Percentiles rank a stretch among this genome's conserved stretches.
These are phyloP conservation scores for Fusarium tuaranense DNA, from an alignment of 2,329 filamentous ascomycete genomes.

Conservation along the genomic window DNA sequence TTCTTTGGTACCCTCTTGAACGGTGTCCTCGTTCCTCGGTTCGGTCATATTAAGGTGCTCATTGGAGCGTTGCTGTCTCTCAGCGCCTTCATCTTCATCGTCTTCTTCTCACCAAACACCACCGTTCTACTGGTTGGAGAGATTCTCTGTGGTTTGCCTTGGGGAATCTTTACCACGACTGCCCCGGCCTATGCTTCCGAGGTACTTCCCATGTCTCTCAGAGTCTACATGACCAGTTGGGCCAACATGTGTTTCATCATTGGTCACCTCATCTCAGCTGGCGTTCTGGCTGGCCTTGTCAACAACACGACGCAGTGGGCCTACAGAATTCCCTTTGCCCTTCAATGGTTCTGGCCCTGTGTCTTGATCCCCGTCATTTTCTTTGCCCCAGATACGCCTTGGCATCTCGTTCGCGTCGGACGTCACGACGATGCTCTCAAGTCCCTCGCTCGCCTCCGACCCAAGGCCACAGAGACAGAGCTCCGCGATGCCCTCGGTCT, in stretches of 20 bases:
- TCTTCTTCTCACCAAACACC: conserved; percentile 57
- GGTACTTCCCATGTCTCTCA: conserved; percentile 52
- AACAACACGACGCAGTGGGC: conserved; percentile 54
- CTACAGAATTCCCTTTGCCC: conserved; percentile 60
- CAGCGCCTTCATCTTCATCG: conserved; percentile 58
- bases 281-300: conserved; percentile 42
- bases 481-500: conserved; percentile 53
- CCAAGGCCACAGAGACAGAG: conserved; percentile 43
- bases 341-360: conserved; percentile 63
- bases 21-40: conserved; percentile 58
- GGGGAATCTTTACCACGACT: conserved; percentile 59
- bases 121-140: conserved; percentile 55
- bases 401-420: conserved; percentile 55
- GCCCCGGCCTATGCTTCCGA: conserved; percentile 62
- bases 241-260: conserved; percentile 62
- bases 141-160: conserved; percentile 59
- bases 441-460: conserved; percentile 48
- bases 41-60: conserved; percentile 58
- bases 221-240: conserved; percentile 59
- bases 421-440: conserved; percentile 49
- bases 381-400: conserved; percentile 61
- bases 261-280: conserved; percentile 58
- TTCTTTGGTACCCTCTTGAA: conserved; percentile 62
- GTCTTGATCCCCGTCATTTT: conserved; percentile 53
- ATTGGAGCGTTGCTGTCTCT: conserved; percentile 54